Evolutionary conservation across 106 monocot species (phyloP).

Genomic region (Chionographis japonica): DNA sequence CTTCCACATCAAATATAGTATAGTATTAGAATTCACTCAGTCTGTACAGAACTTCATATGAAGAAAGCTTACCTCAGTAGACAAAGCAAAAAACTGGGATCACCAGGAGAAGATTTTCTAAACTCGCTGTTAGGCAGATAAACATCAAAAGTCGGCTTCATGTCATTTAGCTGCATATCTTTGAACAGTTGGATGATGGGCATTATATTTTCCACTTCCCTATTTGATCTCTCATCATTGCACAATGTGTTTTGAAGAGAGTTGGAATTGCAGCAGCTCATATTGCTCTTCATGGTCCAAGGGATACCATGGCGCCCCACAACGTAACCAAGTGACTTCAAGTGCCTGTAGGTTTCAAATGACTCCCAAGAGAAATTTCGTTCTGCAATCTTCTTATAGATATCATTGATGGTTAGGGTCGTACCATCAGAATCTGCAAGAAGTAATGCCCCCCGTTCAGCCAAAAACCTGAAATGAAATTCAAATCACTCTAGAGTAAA

Average conservation of each 20-base stretch:
- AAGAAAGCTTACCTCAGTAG: constrained; percentile 39
- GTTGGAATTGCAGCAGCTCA: not conserved
- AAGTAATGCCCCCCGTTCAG: constrained; percentile 76
- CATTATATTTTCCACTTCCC: constrained; percentile 6
- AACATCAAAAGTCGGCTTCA: constrained; percentile 57
- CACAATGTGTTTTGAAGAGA: not conserved
- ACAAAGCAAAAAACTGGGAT: constrained; percentile 63
- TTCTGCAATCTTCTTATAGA: constrained; percentile 53
- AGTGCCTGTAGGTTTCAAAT: constrained; percentile 65
- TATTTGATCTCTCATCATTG: not conserved
- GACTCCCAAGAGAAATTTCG: constrained; percentile 55
- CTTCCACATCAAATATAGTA: not conserved
- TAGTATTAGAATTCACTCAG: not conserved
- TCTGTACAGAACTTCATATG: not conserved
- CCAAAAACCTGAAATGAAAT: constrained; percentile 52
- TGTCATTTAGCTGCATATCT: constrained; percentile 42
- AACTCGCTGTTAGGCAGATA: constrained; percentile 89
- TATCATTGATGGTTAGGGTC: constrained; percentile 36
- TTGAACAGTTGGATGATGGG: constrained; percentile 20
- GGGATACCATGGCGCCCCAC: constrained; percentile 61
- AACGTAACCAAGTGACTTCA: constrained; percentile 85
- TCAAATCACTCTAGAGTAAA: not conserved
- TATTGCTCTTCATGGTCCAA: constrained; percentile 57
- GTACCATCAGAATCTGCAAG: constrained; percentile 30
- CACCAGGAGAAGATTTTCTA: constrained; percentile 67